A percentile compares a stretch with the other conserved stretches of the same genome.
These are phyloP conservation scores for Rosa rugosa DNA, from an alignment of 306 rosid species.

Conservation along the genomic window DNA sequence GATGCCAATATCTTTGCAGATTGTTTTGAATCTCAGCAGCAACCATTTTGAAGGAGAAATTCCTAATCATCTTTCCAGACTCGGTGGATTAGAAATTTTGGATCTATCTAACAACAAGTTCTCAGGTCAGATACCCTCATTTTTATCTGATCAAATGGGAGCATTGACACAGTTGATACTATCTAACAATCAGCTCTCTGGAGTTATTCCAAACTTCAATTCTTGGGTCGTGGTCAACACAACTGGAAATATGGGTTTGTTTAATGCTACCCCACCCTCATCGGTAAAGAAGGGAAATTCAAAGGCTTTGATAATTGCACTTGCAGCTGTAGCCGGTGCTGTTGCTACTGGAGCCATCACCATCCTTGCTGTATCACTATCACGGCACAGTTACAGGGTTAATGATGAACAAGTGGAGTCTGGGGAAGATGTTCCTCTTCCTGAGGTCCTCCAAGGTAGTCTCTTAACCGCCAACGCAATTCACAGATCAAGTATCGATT, in stretches of 20 bases:
- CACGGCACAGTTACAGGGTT: conserved; percentile 46
- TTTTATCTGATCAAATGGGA: conserved; percentile 13
- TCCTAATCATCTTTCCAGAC: conserved; percentile 29
- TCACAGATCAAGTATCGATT: conserved; percentile 72
- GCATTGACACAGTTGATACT: conserved; percentile 55
- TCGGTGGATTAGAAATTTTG: conserved; percentile 49
- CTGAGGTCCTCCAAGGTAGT: conserved; percentile 50
- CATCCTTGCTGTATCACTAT: conserved; percentile 36
- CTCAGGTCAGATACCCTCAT: conserved; percentile 49
- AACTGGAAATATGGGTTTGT: conserved; percentile 32
- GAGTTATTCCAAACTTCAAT: conserved; percentile 37
- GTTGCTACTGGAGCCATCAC: conserved; percentile 39
- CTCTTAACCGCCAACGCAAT: conserved; percentile 60
- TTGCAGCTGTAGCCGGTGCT: conserved; percentile 52
- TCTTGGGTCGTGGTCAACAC: conserved; percentile 10
- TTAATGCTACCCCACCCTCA: neutral
- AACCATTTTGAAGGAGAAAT: conserved; percentile 60
- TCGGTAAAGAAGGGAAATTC: conserved; percentile 32
- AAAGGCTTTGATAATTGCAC: conserved; percentile 34
- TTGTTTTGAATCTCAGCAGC: conserved; percentile 72
- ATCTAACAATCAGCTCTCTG: conserved; percentile 57
- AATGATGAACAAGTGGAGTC: conserved; percentile 42
- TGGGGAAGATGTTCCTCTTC: conserved; percentile 38
- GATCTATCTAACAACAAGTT: conserved; percentile 81
- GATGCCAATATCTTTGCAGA: conserved; percentile 60